Percentiles rank a stretch among this genome's conserved stretches.
phyloP scores from a whole-genome alignment of 2,329 filamentous ascomycete species.

The Colletotrichum sp. region DNA sequence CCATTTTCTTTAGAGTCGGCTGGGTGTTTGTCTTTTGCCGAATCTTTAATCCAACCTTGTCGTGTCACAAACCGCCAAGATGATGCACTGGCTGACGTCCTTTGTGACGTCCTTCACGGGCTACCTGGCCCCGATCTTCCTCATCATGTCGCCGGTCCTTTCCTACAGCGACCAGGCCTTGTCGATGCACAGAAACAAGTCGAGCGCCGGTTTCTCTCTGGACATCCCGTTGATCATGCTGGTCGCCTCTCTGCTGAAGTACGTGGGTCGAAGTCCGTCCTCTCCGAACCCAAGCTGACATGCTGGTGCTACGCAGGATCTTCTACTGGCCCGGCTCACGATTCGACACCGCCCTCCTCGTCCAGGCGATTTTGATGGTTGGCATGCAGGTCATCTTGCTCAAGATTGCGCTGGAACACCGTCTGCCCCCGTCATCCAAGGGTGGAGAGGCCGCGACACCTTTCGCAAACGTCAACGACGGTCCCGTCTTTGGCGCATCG shows the following conservation, averaged over 20 bases:
- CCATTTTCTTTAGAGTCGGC: background rate
- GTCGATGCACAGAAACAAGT: constrained; percentile 68
- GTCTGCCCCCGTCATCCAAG: constrained; percentile 63
- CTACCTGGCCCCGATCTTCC: constrained; percentile 66
- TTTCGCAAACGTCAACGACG: constrained; percentile 60
- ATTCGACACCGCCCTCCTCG: constrained; percentile 67
- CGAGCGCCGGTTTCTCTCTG: constrained; percentile 72
- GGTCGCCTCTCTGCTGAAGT: constrained; percentile 70
- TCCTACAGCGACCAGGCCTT: constrained; percentile 71
- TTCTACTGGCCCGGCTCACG: constrained; percentile 73
- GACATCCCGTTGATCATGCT: constrained; percentile 78
- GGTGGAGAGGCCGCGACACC: constrained; percentile 66
- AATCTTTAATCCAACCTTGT: background rate
- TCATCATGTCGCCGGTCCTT: constrained; percentile 67
- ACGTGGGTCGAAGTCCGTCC: constrained; percentile 21
- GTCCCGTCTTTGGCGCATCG: constrained; percentile 40
- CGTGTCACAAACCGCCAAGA: background rate
- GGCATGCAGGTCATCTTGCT: constrained; percentile 66
- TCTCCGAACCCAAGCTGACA: constrained; percentile 12
- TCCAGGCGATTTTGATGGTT: constrained; percentile 72
- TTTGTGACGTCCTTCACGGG: constrained; percentile 53
- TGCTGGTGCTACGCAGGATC: constrained; percentile 49
- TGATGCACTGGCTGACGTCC: constrained; percentile 15
- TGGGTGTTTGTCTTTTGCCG: background rate
- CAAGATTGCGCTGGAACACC: constrained; percentile 72